Conservation (phyloP, 148 eudicot species). For the Hydrangea macrophylla region DNA sequence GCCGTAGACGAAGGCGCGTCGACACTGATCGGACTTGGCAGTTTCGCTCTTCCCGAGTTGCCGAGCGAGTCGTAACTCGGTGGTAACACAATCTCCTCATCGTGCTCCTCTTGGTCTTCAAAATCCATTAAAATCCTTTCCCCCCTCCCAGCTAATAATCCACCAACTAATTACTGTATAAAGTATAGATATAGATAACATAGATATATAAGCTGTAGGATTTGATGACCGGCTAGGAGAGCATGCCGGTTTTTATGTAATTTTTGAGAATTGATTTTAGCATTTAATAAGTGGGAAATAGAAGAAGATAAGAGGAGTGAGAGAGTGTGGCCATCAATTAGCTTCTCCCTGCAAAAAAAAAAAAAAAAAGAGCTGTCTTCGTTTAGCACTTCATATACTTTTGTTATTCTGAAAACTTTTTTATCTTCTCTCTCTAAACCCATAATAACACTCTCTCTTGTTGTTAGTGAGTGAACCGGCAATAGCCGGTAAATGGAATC, state of each 20-base stretch:
- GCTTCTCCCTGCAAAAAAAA: conserved; percentile 18
- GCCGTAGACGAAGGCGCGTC: conserved; percentile 11
- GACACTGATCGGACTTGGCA: conserved; percentile 11
- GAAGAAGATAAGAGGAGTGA: conserved; percentile 22
- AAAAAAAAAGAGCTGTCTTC: conserved; percentile 15
- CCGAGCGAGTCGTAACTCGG: conserved; percentile 20
- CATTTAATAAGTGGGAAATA: neutral
- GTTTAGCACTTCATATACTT: conserved; percentile 3
- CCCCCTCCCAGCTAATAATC: conserved; percentile 4
- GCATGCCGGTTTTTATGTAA: conserved; percentile 5
- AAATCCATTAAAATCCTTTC: conserved; percentile 48
- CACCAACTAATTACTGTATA: conserved; percentile 2
- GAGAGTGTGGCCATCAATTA: conserved; percentile 24
- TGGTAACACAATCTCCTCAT: conserved; percentile 27
- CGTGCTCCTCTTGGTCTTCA: conserved; percentile 46
- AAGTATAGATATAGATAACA: neutral
- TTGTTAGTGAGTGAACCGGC: conserved; percentile 11
- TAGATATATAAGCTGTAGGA: neutral
- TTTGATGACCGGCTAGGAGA: conserved; percentile 12
- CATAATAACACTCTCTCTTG: neutral
- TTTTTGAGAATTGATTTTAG: neutral
- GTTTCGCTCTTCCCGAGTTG: conserved; percentile 25
- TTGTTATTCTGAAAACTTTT: neutral
- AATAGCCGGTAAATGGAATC: neutral
- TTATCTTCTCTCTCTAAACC: neutral